Base-by-base conservation (phyloP, 148 eudicot species). In the Rhododendron mucronatum region DNA sequence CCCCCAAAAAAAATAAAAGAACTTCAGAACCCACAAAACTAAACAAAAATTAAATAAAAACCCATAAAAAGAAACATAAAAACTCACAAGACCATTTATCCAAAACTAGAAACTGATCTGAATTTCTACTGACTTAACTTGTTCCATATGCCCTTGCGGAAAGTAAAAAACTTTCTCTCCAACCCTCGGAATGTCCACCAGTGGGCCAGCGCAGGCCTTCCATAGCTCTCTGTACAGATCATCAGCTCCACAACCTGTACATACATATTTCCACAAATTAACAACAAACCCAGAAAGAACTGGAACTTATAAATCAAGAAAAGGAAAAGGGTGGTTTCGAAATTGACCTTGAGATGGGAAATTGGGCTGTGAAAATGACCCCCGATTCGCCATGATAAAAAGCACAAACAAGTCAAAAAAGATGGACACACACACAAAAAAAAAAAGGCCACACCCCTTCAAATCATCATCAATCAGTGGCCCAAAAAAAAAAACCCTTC, bases 121-220 rank as follows among this genome's bases (percentile, higher is more conserved):
- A 73, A 79, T 28, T 45, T 57, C 9, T 23, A 3, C 1, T 77
- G 61, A 88, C 93, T 88, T 87, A 20, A 96, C 99, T 90, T 96
- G 98, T 86, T 96, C 98, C 93, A 96, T 89, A 85, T 96, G 98
- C 28, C 99, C 99, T 89, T 95, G 99, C 1, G 99, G 99, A 55
- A 96, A 96, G 87, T 96, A 96, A 75, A 88, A 95, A 30, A 96
- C 98, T 86, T 90, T 92, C 88, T 96, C 97, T 26, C 86, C 88
- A 18, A 39, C 2, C 41, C 89, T 88, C 41, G 98, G 99, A 84
- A 96, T 89, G 78, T 95, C 96, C 35, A 95, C 98, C 84, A 94
- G 84, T 59, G 99, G 99, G 12, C 99, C 99, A 2, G 99, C 99
- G 92, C 98, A 95, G 3, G 94, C 95, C 89, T 84, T 93, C 99